A percentile compares a stretch with the other conserved stretches of the same genome.
Conservation (phyloP, 306 rosid genomes). For the Inga laurina region DNA sequence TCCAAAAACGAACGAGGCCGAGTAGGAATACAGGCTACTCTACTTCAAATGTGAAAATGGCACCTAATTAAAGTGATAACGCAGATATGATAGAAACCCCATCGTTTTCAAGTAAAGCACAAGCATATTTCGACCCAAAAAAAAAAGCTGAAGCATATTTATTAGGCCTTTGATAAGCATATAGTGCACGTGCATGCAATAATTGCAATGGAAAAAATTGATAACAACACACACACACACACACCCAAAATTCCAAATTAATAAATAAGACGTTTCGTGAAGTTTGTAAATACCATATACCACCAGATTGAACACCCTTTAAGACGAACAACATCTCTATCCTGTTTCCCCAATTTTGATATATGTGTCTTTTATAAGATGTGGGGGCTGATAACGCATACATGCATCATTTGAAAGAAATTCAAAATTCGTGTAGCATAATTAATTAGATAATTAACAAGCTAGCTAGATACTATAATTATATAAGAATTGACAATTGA, state of each 20-base stretch:
- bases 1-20: background rate
- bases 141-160: background rate
- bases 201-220: background rate
- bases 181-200: background rate
- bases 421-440: background rate
- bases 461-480: background rate
- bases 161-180: conserved; percentile 3
- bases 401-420: background rate
- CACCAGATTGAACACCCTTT: background rate
- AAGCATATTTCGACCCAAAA: background rate
- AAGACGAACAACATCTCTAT: background rate
- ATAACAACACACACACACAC: no score
- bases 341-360: background rate
- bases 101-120: conserved; percentile 37
- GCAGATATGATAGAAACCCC: conserved; percentile 11
- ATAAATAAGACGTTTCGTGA: background rate
- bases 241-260: background rate
- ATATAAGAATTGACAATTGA: background rate
- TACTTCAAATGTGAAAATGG: background rate
- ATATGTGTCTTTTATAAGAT: background rate
- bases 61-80: background rate
- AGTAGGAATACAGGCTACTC: background rate
- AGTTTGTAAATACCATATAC: background rate
- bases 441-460: background rate
- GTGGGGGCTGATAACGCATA: no score